Evolutionary conservation across 352 stramenopile genomes (phyloP), one percentile per base, ranked within the genome.

Genomic region (Saprolegnia parasitica): DNA sequence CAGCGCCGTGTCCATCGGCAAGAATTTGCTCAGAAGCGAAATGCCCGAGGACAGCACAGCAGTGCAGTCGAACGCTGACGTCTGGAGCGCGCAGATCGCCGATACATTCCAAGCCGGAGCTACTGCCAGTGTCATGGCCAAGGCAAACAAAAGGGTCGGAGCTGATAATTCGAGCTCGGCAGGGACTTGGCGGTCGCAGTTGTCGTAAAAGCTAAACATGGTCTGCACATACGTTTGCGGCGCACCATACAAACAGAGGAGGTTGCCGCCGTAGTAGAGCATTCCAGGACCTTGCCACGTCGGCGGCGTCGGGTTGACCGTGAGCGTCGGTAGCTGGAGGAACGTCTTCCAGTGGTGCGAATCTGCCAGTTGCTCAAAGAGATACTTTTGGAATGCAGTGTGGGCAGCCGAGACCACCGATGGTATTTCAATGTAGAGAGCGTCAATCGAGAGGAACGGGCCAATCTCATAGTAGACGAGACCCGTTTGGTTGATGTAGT

Each of bases 201-300:
- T 3, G 42, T 65, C 57, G 21, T 65, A 50, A 29, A 37, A 65
- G 18, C 57, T 32, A 65, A 65, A 52, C 32, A 32, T 39, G n/a
- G 35, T 2, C 37, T 65, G 57, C 18, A 65, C 57, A 29, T 24
- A 65, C 35, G 18, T 26, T 21, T 65, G 57, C 6, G 57, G 35
- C 5, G 40, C n/a, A 21, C 57, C 57, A 50, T 11, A 26, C 3
- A 52, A 18, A 24, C 57, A 65, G 0, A 65, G 9, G 24, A 32
- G 57, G 57, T 65, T 65, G 16, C 57, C 57, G n/a, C 57, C 57
- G 24, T 65, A 65, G 18, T 47, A 65, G 3, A 49, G 2, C n/a
- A 47, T 10, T 15, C 23, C 11, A 2, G 42, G 42, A 4, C 8
- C 42, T 3, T 4, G 11, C 42, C 42, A 49, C 42, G 11, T 3